A percentile compares a stretch with the other conserved stretches of the same genome.
phyloP scores from a whole-genome alignment of 768 basidiomycete species.

The Leucocoprinus leucothites region DNA sequence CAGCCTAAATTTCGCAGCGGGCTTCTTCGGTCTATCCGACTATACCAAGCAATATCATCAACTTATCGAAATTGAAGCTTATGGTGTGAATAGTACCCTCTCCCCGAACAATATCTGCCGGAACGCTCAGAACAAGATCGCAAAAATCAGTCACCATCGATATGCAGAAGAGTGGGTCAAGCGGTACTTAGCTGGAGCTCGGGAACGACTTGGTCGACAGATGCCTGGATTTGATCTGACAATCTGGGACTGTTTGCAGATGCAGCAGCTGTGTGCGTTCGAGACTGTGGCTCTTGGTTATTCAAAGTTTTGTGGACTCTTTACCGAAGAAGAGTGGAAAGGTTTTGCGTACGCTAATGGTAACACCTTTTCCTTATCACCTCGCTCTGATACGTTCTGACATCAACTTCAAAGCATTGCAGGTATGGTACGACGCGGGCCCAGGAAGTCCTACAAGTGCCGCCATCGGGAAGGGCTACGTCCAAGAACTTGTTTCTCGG shows the following conservation, averaged over 20 bases:
- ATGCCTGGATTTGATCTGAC: constrained; percentile 52
- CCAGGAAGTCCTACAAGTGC: constrained; percentile 68
- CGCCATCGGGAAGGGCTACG: constrained; percentile 61
- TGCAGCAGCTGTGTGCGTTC: constrained; percentile 73
- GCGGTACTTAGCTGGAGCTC: constrained; percentile 57
- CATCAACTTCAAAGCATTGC: constrained; percentile 31
- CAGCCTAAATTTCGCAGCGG: constrained; percentile 48
- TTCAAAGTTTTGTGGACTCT: constrained; percentile 73
- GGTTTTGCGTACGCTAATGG: constrained; percentile 65
- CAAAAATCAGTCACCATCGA: constrained; percentile 38
- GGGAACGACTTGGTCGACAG: constrained; percentile 45
- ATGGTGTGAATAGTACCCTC: constrained; percentile 65
- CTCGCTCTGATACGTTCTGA: neutral
- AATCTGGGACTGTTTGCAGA: constrained; percentile 48
- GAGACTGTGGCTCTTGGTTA: constrained; percentile 82
- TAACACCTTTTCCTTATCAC: constrained; percentile 8
- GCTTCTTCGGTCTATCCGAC: constrained; percentile 56
- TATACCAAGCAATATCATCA: constrained; percentile 54
- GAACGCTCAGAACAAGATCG: constrained; percentile 48
- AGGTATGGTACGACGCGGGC: constrained; percentile 62
- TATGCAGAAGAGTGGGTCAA: constrained; percentile 49
- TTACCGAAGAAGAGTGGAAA: constrained; percentile 80
- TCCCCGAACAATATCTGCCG: constrained; percentile 67
- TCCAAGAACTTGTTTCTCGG: constrained; percentile 70
- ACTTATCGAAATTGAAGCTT: constrained; percentile 53